Evolutionary conservation across 495 filamentous ascomycete species (phyloP), one percentile per base, ranked within the genome.

Genomic region (Aspergillus olivimuriae): DNA sequence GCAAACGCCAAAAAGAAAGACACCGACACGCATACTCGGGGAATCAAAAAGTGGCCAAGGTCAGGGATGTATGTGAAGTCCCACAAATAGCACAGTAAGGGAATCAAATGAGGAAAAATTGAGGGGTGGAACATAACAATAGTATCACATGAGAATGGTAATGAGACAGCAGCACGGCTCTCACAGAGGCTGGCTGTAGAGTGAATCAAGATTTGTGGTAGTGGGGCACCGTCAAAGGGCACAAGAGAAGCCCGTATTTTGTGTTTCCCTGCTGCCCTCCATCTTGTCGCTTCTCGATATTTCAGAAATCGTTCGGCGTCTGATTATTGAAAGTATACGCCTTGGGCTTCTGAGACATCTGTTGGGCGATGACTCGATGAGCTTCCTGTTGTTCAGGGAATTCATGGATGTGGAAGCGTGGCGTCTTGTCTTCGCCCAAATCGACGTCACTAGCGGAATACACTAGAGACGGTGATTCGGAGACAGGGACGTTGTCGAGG

Each of bases 301-400:
- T 39, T 28, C 9, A 43, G 44, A 71, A 73, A 51, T 69, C 56
- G 41, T 52, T 63, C 24, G 64, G 60, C 18, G 68, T 68, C 40
- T 60, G 53, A 46, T 71, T 69, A 46, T 65, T 62, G 53, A 74
- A 74, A 22, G 63, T 63, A 40, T 69, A 75, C 19, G 56, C 62
- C 51, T 69, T 69, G 10, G 64, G 59, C 44, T 63, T 64, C 30
- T 69, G 65, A 16, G 60, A 51, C 40, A 72, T 50, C 41, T 70
- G 68, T 14, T 72, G 64, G 4, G 67, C 57, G 16, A 59, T 58
- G 43, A 55, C 65, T 16, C 60, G 58, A 41, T 61, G 57, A 2
- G 61, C 58, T 46, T 65, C 63, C 39, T 67, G 61, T 43, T 71
- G 68, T 50, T 69, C 60, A 10, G 68, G 62, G 39, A 64, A 72